A percentile compares a stretch with the other conserved stretches of the same genome.
phyloP scores from a whole-genome alignment of 1,139 yeast genomes.

The Pichia sp. region DNA sequence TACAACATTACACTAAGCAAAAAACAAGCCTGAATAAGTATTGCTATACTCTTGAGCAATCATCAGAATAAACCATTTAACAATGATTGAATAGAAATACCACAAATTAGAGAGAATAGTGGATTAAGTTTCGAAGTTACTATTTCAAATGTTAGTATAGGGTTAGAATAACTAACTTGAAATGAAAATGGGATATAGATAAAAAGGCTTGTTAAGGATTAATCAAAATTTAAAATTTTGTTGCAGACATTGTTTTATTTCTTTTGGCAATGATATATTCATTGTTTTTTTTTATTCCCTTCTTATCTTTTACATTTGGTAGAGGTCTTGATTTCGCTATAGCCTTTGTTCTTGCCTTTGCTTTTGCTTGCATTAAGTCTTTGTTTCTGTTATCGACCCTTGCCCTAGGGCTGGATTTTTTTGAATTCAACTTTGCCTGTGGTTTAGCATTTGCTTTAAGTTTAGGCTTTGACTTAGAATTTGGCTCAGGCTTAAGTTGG shows the following conservation, averaged over 20 bases:
- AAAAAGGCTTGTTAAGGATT: neutral
- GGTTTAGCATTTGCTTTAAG: neutral
- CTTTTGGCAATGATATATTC: neutral
- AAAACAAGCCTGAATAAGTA: neutral
- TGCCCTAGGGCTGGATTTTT: neutral
- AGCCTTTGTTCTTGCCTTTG: neutral
- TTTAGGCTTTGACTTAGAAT: neutral
- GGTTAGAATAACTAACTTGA: neutral
- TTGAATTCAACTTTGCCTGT: neutral
- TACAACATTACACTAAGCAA: constrained; percentile 3
- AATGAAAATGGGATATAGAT: constrained; percentile 1
- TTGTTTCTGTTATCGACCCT: neutral
- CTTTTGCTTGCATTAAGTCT: neutral
- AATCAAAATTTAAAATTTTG: neutral
- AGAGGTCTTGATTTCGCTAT: neutral
- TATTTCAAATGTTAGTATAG: constrained; percentile 13
- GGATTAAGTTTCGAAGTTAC: constrained; percentile 13
- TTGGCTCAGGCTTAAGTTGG: neutral
- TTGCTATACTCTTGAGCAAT: neutral
- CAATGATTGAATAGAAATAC: constrained; percentile 12
- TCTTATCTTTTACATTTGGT: neutral
- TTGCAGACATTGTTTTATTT: neutral
- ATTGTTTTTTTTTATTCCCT: neutral
- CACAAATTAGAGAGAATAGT: constrained; percentile 9
- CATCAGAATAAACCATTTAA: constrained; percentile 11